Percentiles rank a stretch among this genome's conserved stretches.
Evolutionary conservation across 2,329 filamentous ascomycete genomes (phyloP).

Genomic region (Alternaria longipes): DNA sequence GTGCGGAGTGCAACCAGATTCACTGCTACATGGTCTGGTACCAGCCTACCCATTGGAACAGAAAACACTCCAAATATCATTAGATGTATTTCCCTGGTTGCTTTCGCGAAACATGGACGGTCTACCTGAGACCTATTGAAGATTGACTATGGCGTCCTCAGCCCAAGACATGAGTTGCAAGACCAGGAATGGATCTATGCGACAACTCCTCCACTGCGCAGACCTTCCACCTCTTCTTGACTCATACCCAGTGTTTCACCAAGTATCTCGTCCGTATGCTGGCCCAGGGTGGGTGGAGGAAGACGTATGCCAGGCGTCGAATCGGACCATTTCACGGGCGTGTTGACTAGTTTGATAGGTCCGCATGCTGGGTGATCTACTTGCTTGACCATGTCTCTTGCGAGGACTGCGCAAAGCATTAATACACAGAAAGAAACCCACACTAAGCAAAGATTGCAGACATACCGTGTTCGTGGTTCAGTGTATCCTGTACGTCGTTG

Average conservation of each 20-base stretch:
- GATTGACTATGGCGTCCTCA: neutral
- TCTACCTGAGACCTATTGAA: no score
- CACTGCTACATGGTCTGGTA: neutral
- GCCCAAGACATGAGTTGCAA: neutral
- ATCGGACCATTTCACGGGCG: conserved; percentile 92
- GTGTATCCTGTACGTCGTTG: conserved; percentile 86
- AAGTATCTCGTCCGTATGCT: conserved; percentile 52
- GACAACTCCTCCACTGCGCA: conserved; percentile 48
- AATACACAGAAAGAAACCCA: conserved; percentile 2
- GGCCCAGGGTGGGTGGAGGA: conserved; percentile 79
- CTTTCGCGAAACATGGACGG: no score
- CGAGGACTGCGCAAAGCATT: conserved; percentile 60
- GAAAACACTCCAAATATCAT: neutral
- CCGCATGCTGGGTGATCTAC: conserved; percentile 86
- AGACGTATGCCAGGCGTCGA: conserved; percentile 78
- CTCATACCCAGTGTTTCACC: conserved; percentile 43
- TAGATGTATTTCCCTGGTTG: neutral
- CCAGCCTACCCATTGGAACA: neutral
- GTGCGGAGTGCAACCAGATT: neutral
- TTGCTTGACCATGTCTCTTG: conserved; percentile 89
- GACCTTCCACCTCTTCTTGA: conserved; percentile 40
- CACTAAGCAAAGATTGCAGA: conserved; percentile 5
- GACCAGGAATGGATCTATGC: conserved; percentile 28
- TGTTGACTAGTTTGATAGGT: conserved; percentile 88
- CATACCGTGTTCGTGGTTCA: conserved; percentile 84